phyloP scores from a whole-genome alignment of 2,329 filamentous ascomycete genomes.

The Aspergillus pseudonomiae region DNA sequence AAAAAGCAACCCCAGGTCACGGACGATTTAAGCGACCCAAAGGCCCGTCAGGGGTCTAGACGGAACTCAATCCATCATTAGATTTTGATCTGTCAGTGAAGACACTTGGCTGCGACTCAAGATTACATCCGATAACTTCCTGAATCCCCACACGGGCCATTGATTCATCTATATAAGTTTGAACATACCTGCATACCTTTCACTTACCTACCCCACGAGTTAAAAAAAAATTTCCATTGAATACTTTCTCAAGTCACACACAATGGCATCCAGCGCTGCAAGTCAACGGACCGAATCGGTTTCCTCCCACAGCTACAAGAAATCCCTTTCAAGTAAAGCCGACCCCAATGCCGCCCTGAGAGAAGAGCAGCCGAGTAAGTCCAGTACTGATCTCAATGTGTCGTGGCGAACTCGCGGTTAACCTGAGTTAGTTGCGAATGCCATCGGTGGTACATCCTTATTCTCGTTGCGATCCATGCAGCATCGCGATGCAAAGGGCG shows the following conservation, averaged over 20 bases:
- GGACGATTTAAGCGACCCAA: conserved; percentile 1
- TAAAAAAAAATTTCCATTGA: background rate
- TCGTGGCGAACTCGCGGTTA: conserved; percentile 7
- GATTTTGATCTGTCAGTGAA: background rate
- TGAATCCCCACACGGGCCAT: background rate
- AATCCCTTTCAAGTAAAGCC: conserved; percentile 70
- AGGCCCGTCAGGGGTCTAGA: background rate
- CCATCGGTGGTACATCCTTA: conserved; percentile 14
- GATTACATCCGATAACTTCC: background rate
- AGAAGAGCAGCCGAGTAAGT: conserved; percentile 82
- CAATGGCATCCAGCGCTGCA: background rate
- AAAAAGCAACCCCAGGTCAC: background rate
- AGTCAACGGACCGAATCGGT: conserved; percentile 29
- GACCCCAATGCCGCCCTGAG: conserved; percentile 83
- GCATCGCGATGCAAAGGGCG: conserved; percentile 76
- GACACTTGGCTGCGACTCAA: background rate
- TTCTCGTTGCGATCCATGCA: conserved; percentile 72
- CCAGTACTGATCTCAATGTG: background rate
- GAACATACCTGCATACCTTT: background rate
- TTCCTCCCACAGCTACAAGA: conserved; percentile 23
- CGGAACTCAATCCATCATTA: background rate
- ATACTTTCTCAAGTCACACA: background rate
- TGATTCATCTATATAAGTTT: background rate
- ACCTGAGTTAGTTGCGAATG: conserved; percentile 27
- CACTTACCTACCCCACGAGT: background rate